Percentiles rank a stretch among this genome's conserved stretches.
Conservation (phyloP, 768 basidiomycete species). For the Strobilomyces dryophilus region DNA sequence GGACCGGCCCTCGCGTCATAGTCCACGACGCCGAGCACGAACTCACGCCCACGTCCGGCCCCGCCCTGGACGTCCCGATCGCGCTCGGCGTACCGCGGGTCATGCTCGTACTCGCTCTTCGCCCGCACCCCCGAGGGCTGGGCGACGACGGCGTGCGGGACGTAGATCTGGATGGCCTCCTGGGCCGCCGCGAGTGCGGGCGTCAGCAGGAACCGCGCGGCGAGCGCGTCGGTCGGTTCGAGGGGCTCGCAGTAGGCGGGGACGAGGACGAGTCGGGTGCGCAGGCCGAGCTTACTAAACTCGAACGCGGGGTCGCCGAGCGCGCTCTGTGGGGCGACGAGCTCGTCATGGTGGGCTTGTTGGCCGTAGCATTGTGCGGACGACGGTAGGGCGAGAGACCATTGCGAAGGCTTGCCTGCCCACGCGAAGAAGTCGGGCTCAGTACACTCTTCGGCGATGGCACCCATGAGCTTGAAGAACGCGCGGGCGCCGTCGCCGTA, state of each 20-base stretch:
- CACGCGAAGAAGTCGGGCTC: slow-evolving; percentile 23
- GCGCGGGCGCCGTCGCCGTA: slow-evolving; percentile 23
- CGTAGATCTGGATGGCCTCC: slow-evolving; percentile 18
- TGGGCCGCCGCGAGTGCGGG: slow-evolving; percentile 14
- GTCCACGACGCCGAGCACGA: slow-evolving; percentile 20
- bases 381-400: slow-evolving; percentile 22
- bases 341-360: slow-evolving; percentile 8
- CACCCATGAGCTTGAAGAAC: slow-evolving; percentile 18
- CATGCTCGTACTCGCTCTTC: neutral
- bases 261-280: slow-evolving; percentile 14
- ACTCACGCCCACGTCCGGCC: slow-evolving; percentile 10
- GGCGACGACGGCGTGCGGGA: slow-evolving; percentile 1
- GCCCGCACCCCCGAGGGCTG: slow-evolving; percentile 2
- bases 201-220: slow-evolving; percentile 16
- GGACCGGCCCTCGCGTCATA: slow-evolving; percentile 21
- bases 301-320: slow-evolving; percentile 22
- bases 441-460: slow-evolving; percentile 15
- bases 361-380: slow-evolving; percentile 19
- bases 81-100: neutral
- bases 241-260: slow-evolving; percentile 20
- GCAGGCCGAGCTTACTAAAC: slow-evolving; percentile 23
- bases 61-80: slow-evolving; percentile 1
- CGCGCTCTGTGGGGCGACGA: slow-evolving; percentile 3
- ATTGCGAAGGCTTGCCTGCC: slow-evolving; percentile 20
- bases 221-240: slow-evolving; percentile 13